phyloP scores from a whole-genome alignment of 1,139 yeast species.

The Meyerozyma elateridarum region DNA sequence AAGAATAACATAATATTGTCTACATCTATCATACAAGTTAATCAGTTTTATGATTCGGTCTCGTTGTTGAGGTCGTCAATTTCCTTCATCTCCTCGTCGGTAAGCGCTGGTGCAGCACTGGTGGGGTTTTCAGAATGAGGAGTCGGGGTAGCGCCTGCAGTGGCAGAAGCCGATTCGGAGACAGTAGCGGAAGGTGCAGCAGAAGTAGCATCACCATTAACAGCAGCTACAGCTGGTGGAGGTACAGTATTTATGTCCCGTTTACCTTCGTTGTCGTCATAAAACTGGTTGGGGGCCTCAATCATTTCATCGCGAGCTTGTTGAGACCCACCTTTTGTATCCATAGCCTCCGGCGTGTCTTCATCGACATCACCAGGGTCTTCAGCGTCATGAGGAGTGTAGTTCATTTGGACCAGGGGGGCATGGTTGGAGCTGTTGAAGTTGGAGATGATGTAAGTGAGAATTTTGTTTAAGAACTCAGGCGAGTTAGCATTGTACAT shows the following conservation, averaged over 20 bases:
- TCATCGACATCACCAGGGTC: conserved; percentile 82
- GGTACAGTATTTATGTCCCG: not conserved
- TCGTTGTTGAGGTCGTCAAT: conserved; percentile 31
- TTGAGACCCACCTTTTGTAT: conserved; percentile 88
- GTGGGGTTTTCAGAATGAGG: too few relatives aligned
- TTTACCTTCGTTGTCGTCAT: conserved; percentile 47
- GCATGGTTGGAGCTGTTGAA: conserved; percentile 88
- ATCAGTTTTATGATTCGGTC: not conserved
- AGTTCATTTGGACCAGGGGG: conserved; percentile 90
- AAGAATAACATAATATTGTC: too few relatives aligned
- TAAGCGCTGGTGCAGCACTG: conserved; percentile 17
- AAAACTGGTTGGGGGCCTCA: conserved; percentile 64
- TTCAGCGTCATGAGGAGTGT: conserved; percentile 83
- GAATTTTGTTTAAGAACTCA: conserved; percentile 82
- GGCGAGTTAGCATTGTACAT: conserved; percentile 96
- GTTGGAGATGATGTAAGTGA: conserved; percentile 72
- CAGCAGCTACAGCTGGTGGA: not conserved
- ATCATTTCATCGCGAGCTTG: conserved; percentile 72
- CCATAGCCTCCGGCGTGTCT: conserved; percentile 68
- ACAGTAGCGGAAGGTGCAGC: too few relatives aligned
- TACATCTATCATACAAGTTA: too few relatives aligned
- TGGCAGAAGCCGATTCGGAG: too few relatives aligned
- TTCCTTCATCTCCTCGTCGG: conserved; percentile 38
- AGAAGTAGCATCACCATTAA: too few relatives aligned
- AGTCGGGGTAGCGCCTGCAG: too few relatives aligned